phyloP scores from a whole-genome alignment of 2,329 filamentous ascomycete genomes.

The Exserohilum turcica region DNA sequence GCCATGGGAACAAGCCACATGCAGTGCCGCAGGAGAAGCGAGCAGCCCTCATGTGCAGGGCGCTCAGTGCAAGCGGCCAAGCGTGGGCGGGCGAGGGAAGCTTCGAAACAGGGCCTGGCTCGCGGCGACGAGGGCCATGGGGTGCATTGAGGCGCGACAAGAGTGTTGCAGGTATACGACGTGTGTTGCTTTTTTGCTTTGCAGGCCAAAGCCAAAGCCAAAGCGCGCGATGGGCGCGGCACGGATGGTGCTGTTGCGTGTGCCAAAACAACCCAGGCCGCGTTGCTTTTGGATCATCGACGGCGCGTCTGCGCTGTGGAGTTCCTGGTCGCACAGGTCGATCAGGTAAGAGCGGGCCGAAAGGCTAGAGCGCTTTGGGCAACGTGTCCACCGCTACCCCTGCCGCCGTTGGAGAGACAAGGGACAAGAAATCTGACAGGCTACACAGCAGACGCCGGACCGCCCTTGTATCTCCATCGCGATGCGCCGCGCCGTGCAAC shows the following conservation, averaged over 20 bases:
- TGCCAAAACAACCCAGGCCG: constrained; percentile 15
- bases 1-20: constrained; percentile 7
- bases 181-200: constrained; percentile 1
- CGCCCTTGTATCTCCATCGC: constrained; percentile 27
- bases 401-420: constrained; percentile 34
- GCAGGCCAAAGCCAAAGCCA: not conserved
- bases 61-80: constrained; percentile 1
- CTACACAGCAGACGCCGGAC: constrained; percentile 31
- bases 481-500: constrained; percentile 14
- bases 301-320: constrained; percentile 20
- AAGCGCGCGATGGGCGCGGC: constrained; percentile 4
- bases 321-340: constrained; percentile 26
- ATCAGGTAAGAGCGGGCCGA: constrained; percentile 37
- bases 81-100: not conserved
- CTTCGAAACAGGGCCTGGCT: constrained; percentile 6
- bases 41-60: constrained; percentile 6
- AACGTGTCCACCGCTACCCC: constrained; percentile 23
- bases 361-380: constrained; percentile 26
- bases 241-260: constrained; percentile 7
- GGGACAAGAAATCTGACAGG: constrained; percentile 37
- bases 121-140: not conserved
- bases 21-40: constrained; percentile 4
- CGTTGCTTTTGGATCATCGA: constrained; percentile 20
- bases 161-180: constrained; percentile 2
- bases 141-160: not conserved